Evolutionary conservation across 495 filamentous ascomycete genomes (phyloP).

Genomic region (Rusavskia elegans): DNA sequence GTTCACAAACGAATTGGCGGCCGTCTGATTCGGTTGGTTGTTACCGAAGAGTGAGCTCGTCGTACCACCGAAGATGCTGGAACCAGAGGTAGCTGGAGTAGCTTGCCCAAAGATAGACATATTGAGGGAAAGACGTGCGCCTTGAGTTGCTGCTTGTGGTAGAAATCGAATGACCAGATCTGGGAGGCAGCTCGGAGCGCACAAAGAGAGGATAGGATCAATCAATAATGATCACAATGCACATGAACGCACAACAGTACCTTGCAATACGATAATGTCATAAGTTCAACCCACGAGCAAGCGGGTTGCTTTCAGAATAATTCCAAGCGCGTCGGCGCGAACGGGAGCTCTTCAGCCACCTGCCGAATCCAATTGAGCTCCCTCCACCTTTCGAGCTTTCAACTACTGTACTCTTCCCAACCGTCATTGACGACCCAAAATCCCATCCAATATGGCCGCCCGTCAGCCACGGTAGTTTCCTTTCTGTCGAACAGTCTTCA

Average conservation of each 20-base stretch:
- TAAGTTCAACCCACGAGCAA: no score
- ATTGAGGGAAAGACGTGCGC: neutral
- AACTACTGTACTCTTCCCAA: conserved; percentile 24
- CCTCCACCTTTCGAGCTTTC: conserved; percentile 36
- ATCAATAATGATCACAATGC: no score
- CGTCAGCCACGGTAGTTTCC: conserved; percentile 11
- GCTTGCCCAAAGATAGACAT: neutral
- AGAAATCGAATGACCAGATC: neutral
- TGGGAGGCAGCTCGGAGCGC: neutral
- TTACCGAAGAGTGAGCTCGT: conserved; percentile 30
- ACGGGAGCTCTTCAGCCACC: neutral
- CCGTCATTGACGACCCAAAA: neutral
- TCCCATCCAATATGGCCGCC: conserved; percentile 6
- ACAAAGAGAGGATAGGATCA: no score
- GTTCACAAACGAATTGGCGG: conserved; percentile 20
- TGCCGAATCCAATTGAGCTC: neutral
- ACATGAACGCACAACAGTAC: neutral
- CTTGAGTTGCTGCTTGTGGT: neutral
- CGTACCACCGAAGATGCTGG: conserved; percentile 8
- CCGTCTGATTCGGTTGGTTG: conserved; percentile 19
- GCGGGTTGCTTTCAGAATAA: neutral
- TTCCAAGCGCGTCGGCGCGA: neutral
- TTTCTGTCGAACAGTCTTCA: neutral
- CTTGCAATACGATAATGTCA: neutral
- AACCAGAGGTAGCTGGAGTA: neutral